A percentile compares a stretch with the other conserved stretches of the same genome.
phyloP scores from a whole-genome alignment of 306 rosid species.

The Mimosa bimucronata region DNA sequence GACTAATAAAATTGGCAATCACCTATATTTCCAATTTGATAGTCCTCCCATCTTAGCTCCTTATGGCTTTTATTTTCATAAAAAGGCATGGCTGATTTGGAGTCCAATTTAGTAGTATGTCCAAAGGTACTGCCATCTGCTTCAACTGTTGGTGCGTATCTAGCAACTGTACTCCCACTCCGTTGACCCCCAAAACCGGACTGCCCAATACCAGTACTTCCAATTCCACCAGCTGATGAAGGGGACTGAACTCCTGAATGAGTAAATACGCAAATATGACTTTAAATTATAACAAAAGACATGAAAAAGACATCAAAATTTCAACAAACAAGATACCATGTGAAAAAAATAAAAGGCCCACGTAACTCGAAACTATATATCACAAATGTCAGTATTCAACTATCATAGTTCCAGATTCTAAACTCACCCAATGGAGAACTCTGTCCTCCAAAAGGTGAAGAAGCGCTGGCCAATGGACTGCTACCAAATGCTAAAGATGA shows the following conservation, averaged over 20 bases:
- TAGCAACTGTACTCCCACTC: conserved; percentile 78
- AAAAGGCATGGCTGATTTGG: conserved; percentile 88
- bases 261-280: conserved; percentile 25
- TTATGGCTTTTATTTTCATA: conserved; percentile 44
- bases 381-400: conserved; percentile 4
- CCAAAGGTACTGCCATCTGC: conserved; percentile 63
- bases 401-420: conserved; percentile 12
- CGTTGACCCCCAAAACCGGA: conserved; percentile 75
- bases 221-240: conserved; percentile 67
- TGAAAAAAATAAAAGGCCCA: not conserved
- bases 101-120: conserved; percentile 71
- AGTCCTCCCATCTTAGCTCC: conserved; percentile 97
- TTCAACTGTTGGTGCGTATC: conserved; percentile 65
- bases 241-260: conserved; percentile 73
- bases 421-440: conserved; percentile 84
- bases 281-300: conserved; percentile 22
- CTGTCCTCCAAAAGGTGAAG: conserved; percentile 76
- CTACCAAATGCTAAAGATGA: conserved; percentile 76
- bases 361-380: conserved; percentile 8
- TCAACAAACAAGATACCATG: not conserved
- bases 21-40: conserved; percentile 94
- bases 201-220: conserved; percentile 68
- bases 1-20: not conserved
- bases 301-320: not conserved
- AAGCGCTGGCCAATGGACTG: conserved; percentile 60